Conservation (phyloP, 805 yeast species). For the Candida sithepensis region DNA sequence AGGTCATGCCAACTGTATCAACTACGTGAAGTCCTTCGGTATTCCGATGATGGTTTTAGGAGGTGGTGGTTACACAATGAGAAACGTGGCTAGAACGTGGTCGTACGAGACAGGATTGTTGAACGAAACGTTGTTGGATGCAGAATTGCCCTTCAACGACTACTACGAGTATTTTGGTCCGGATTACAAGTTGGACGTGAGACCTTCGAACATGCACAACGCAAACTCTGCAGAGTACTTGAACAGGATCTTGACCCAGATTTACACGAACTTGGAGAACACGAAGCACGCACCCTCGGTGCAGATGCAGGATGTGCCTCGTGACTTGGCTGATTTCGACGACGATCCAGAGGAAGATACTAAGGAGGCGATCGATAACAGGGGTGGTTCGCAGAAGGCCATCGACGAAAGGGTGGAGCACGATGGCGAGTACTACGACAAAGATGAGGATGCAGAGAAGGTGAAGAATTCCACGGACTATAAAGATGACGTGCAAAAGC, state of each 20-base stretch:
- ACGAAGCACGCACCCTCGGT: slow-evolving; percentile 98
- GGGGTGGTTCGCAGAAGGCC: slow-evolving; percentile 87
- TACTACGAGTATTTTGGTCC: slow-evolving; percentile 98
- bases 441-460: slow-evolving; percentile 43
- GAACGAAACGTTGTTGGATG: slow-evolving; percentile 72
- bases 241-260: slow-evolving; percentile 75
- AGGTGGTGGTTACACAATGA: slow-evolving; percentile 98
- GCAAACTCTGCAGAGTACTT: slow-evolving; percentile 92
- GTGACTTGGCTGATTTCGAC: slow-evolving; percentile 81
- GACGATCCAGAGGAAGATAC: slow-evolving; percentile 81
- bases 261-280: slow-evolving; percentile 73
- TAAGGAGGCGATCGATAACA: slow-evolving; percentile 73
- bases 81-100: slow-evolving; percentile 96
- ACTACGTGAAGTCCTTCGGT: slow-evolving; percentile 78
- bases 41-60: slow-evolving; percentile 93
- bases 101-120: slow-evolving; percentile 88
- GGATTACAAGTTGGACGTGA: slow-evolving; percentile 89
- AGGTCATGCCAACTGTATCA: slow-evolving; percentile 96
- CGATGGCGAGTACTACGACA: slow-evolving; percentile 75
- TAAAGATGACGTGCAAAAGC: no score
- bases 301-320: slow-evolving; percentile 85
- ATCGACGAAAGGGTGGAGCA: slow-evolving; percentile 71
- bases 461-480: slow-evolving; percentile 21
- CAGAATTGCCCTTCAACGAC: slow-evolving; percentile 86
- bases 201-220: slow-evolving; percentile 95